Conservation (phyloP, 1,284 basidiomycete species). For the Boletus sp. region DNA sequence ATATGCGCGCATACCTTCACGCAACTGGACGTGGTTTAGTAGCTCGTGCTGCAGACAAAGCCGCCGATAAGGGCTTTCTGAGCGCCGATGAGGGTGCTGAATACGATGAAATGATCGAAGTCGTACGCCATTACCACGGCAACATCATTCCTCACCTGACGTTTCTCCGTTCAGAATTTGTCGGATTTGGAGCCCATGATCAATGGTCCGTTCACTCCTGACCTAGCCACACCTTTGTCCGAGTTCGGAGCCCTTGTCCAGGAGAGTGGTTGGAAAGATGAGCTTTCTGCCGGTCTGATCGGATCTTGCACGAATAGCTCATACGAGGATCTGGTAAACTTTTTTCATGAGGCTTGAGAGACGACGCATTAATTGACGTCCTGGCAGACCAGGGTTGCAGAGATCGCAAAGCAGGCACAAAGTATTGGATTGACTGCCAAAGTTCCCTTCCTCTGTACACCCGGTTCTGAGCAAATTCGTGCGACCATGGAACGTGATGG, state of each 20-base stretch:
- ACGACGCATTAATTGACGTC: constrained; percentile 11
- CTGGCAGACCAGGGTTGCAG: constrained; percentile 64
- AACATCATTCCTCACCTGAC: neutral
- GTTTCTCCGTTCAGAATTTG: constrained; percentile 57
- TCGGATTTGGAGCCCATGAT: constrained; percentile 91
- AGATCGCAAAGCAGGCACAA: constrained; percentile 89
- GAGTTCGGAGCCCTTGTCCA: constrained; percentile 81
- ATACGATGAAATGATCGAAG: constrained; percentile 94
- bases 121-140: constrained; percentile 52
- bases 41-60: constrained; percentile 82
- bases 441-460: constrained; percentile 95
- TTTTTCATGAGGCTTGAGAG: neutral
- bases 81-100: constrained; percentile 85
- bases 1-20: constrained; percentile 87
- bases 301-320: constrained; percentile 98
- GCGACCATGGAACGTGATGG: constrained; percentile 97
- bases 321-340: constrained; percentile 85
- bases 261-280: constrained; percentile 88
- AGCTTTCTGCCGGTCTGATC: constrained; percentile 88
- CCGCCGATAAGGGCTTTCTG: constrained; percentile 77
- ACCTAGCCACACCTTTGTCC: constrained; percentile 93
- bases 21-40: constrained; percentile 90
- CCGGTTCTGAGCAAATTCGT: constrained; percentile 95
- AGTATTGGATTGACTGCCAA: constrained; percentile 77
- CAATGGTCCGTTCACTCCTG: constrained; percentile 98